Percentiles rank a stretch among this genome's conserved stretches.
These are phyloP conservation scores for Herpetomonas muscarum DNA, from an alignment of 208 protist species.

Conservation along the genomic window DNA sequence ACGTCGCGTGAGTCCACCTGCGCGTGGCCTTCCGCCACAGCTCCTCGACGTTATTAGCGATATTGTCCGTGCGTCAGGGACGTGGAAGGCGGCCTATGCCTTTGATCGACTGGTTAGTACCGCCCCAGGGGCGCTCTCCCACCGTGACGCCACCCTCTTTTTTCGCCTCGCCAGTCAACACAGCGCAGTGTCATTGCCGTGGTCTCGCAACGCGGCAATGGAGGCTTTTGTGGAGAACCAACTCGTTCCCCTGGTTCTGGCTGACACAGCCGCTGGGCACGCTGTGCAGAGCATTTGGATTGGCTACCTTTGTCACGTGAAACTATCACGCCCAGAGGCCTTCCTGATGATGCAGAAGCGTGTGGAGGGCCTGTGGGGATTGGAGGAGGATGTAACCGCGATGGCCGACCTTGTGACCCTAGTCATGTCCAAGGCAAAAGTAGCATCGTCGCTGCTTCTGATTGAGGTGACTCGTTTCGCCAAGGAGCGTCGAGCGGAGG, in stretches of 20 bases:
- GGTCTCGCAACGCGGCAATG: constrained; percentile 17
- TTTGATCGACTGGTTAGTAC: constrained; percentile 12
- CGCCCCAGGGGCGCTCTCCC: neutral
- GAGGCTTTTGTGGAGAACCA: constrained; percentile 34
- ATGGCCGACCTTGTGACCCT: neutral
- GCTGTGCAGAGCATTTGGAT: constrained; percentile 41
- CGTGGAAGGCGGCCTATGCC: constrained; percentile 23
- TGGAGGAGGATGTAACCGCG: neutral
- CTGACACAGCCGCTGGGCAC: constrained; percentile 14
- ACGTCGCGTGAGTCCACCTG: neutral
- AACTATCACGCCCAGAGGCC: constrained; percentile 34
- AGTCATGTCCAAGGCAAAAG: neutral
- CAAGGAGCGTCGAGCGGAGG: constrained; percentile 8
- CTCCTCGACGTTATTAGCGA: constrained; percentile 10
- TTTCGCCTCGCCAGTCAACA: constrained; percentile 11
- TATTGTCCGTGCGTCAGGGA: constrained; percentile 15
- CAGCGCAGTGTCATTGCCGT: constrained; percentile 32
- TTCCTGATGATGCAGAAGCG: constrained; percentile 29
- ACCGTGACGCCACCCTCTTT: constrained; percentile 31
- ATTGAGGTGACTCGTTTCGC: constrained; percentile 17
- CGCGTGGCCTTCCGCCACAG: constrained; percentile 9
- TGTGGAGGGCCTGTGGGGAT: constrained; percentile 5
- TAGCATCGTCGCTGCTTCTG: constrained; percentile 9
- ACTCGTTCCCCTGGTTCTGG: constrained; percentile 28
- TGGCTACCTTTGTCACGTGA: constrained; percentile 45